Conservation (phyloP, 257 asterid genomes). For the Paulownia fortunei region DNA sequence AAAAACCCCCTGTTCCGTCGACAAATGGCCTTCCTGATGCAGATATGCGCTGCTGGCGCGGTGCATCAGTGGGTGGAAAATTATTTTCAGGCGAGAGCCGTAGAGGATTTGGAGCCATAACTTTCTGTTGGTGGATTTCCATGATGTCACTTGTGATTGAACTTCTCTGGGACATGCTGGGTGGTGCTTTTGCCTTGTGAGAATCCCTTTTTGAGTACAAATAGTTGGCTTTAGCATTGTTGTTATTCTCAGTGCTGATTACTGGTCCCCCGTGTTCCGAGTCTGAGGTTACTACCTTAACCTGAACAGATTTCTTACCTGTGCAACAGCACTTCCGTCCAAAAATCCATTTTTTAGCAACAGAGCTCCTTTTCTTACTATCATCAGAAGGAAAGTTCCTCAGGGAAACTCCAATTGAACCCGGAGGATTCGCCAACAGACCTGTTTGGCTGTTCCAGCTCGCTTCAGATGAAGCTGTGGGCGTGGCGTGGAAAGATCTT, state of each 20-base stretch:
- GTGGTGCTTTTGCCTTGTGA: slow-evolving; percentile 21
- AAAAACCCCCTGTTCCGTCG: slow-evolving; percentile 48
- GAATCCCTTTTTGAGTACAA: slow-evolving; percentile 18
- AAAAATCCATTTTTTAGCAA: slow-evolving; percentile 51
- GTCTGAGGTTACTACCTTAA: slow-evolving; percentile 51
- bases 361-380: slow-evolving; percentile 32
- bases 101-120: slow-evolving; percentile 17
- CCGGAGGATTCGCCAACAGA: slow-evolving; percentile 65
- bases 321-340: slow-evolving; percentile 76
- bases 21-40: slow-evolving; percentile 49
- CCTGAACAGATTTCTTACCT: slow-evolving; percentile 68
- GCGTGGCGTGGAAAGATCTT: slow-evolving; percentile 69
- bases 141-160: slow-evolving; percentile 18
- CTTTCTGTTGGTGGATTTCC: slow-evolving; percentile 28
- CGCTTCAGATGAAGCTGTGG: slow-evolving; percentile 91
- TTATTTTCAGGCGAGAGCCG: slow-evolving; percentile 30
- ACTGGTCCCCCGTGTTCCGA: slow-evolving; percentile 33
- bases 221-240: slow-evolving; percentile 17
- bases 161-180: slow-evolving; percentile 30
- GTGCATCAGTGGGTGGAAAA: slow-evolving; percentile 19
- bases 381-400: slow-evolving; percentile 37
- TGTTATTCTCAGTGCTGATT: background rate
- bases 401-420: slow-evolving; percentile 47
- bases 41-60: slow-evolving; percentile 57
- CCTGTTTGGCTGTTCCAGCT: slow-evolving; percentile 95